phyloP scores from a whole-genome alignment of 106 monocot species.

The Narthecium ossifragum region DNA sequence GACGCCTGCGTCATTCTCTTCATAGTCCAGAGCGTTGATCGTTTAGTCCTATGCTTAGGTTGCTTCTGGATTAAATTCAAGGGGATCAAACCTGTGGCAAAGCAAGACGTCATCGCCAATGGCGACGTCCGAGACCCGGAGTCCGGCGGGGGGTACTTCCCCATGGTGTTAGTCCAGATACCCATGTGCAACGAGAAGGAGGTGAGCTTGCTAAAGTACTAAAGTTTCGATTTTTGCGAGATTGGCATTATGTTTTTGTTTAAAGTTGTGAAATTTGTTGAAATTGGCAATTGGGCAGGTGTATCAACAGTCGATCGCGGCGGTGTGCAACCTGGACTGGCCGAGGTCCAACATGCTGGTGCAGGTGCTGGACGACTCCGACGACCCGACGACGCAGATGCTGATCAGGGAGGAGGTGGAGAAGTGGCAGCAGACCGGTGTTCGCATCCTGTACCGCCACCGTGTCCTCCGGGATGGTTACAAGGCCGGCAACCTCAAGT shows the following conservation, averaged over 20 bases:
- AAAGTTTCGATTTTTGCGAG: background rate
- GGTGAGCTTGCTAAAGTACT: conserved; percentile 22
- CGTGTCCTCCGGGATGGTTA: conserved; percentile 70
- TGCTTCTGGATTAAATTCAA: conserved; percentile 81
- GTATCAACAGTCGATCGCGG: conserved; percentile 91
- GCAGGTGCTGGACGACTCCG: conserved; percentile 91
- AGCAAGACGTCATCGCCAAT: too few relatives aligned
- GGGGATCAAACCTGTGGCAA: conserved; percentile 54
- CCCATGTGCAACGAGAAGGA: conserved; percentile 99
- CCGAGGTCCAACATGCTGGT: conserved; percentile 66
- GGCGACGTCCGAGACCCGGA: conserved; percentile 26
- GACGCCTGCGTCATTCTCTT: conserved; percentile 78
- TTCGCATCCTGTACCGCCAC: conserved; percentile 70
- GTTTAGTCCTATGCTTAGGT: conserved; percentile 73
- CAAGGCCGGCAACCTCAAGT: conserved; percentile 96
- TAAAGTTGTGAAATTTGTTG: too few relatives aligned
- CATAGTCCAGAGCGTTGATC: conserved; percentile 83
- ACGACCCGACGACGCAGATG: conserved; percentile 48
- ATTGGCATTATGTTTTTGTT: too few relatives aligned
- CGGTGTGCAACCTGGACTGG: conserved; percentile 87
- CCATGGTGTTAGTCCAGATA: conserved; percentile 92
- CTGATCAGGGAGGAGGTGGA: conserved; percentile 83
- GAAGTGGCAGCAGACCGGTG: conserved; percentile 74
- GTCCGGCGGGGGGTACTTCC: conserved; percentile 41
- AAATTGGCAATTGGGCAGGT: too few relatives aligned